Evolutionary conservation across 2,329 filamentous ascomycete genomes (phyloP).

Genomic region (Dothistroma pini): DNA sequence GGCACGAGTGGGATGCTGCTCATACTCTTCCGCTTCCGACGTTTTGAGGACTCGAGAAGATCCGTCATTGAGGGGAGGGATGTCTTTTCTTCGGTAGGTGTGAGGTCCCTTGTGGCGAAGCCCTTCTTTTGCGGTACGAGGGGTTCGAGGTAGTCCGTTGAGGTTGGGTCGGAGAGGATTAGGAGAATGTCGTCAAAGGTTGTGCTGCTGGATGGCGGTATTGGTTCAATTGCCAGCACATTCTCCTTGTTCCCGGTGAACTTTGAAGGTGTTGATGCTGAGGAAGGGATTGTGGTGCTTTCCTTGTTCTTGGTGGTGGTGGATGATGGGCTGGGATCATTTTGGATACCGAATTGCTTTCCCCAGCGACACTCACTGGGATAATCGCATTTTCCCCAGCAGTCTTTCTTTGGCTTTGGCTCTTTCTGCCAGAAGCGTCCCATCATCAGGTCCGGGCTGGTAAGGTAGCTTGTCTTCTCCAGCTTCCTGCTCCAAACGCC

Average conservation of each 20-base stretch:
- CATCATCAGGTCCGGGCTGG: not conserved
- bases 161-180: constrained; percentile 8
- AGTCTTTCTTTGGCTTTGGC: constrained; percentile 34
- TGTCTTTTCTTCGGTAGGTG: constrained; percentile 19
- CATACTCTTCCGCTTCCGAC: constrained; percentile 27
- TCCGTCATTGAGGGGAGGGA: constrained; percentile 29
- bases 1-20: constrained; percentile 17
- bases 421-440: not conserved
- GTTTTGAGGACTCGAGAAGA: constrained; percentile 27
- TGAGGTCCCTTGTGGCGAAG: constrained; percentile 3
- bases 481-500: constrained; percentile 15
- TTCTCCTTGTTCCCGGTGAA: constrained; percentile 6
- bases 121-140: constrained; percentile 8
- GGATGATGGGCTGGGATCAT: not conserved
- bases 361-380: constrained; percentile 46
- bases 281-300: not conserved
- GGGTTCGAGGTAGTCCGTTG: constrained; percentile 19
- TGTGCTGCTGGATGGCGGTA: constrained; percentile 15
- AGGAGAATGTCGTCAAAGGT: constrained; percentile 30
- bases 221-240: not conserved
- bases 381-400: constrained; percentile 46
- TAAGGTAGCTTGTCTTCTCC: not conserved
- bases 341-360: constrained; percentile 30
- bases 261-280: not conserved
- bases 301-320: not conserved